phyloP scores from a whole-genome alignment of 1,284 basidiomycete species.

The Rhodotorula sp. region DNA sequence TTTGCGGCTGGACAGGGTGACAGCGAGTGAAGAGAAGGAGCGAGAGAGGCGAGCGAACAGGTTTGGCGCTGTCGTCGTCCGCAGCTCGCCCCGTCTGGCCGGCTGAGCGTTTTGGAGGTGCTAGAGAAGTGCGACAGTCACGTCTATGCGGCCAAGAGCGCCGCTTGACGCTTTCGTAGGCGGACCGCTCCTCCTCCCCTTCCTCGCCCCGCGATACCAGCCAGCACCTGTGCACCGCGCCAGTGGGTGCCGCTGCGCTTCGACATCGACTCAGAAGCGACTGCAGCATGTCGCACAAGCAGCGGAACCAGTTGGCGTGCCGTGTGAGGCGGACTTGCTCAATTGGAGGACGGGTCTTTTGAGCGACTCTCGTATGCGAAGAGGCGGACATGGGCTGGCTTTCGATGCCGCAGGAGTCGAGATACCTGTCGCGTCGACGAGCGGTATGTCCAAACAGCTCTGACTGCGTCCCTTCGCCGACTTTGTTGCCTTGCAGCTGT shows the following conservation, averaged over 20 bases:
- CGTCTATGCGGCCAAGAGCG: background rate
- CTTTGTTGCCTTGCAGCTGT: slow-evolving; percentile 2
- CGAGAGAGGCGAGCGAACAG: background rate
- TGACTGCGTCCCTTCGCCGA: fast-evolving
- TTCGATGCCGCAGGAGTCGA: too few relatives aligned
- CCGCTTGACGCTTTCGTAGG: background rate
- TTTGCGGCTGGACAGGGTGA: slow-evolving; percentile 16
- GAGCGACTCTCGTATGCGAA: too few relatives aligned
- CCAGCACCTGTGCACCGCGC: background rate
- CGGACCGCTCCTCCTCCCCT: slow-evolving; percentile 12
- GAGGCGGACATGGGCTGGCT: too few relatives aligned
- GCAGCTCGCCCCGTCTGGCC: too few relatives aligned
- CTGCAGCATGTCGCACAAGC: background rate
- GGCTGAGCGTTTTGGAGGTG: too few relatives aligned
- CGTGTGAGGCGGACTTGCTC: too few relatives aligned
- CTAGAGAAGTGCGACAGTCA: too few relatives aligned
- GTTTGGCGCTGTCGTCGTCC: too few relatives aligned
- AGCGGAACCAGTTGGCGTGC: background rate
- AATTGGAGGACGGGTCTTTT: too few relatives aligned
- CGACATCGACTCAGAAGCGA: background rate
- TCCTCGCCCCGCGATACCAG: slow-evolving; percentile 19
- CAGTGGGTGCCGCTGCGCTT: too few relatives aligned
- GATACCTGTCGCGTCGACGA: slow-evolving; percentile 17
- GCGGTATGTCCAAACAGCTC: background rate
- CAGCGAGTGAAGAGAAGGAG: background rate